Conservation (phyloP, 345 rosid species). For the Citropsis articulata region DNA sequence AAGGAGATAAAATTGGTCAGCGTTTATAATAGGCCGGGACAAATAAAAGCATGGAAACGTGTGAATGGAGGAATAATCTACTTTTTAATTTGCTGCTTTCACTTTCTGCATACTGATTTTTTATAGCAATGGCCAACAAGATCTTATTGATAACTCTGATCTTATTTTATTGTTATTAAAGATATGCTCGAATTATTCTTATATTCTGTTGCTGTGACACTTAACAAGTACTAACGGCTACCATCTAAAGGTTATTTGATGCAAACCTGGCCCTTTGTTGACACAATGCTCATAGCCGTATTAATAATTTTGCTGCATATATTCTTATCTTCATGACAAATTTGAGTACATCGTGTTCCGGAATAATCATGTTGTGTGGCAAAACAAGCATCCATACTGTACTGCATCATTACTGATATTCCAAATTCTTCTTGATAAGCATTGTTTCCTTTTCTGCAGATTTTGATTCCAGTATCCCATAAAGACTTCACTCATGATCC, state of each 20-base stretch:
- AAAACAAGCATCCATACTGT: neutral
- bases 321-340: neutral
- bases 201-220: slow-evolving; percentile 10
- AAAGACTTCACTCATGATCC: neutral
- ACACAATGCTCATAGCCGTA: neutral
- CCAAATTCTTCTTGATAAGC: neutral
- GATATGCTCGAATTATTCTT: neutral
- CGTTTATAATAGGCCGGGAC: neutral
- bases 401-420: neutral
- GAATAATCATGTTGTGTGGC: slow-evolving; percentile 8
- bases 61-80: slow-evolving; percentile 3
- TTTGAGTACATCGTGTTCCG: neutral
- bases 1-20: slow-evolving; percentile 3
- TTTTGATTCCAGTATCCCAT: neutral
- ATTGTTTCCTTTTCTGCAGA: neutral
- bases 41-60: slow-evolving; percentile 1
- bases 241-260: slow-evolving; percentile 2
- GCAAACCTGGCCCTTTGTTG: neutral
- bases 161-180: neutral
- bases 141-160: neutral
- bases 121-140: neutral
- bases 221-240: neutral
- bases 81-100: neutral
- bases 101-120: slow-evolving; percentile 10
- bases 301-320: neutral